These are phyloP conservation scores for Stevia rebaudiana DNA, from an alignment of 140 eudicot genomes.

Conservation along the genomic window DNA sequence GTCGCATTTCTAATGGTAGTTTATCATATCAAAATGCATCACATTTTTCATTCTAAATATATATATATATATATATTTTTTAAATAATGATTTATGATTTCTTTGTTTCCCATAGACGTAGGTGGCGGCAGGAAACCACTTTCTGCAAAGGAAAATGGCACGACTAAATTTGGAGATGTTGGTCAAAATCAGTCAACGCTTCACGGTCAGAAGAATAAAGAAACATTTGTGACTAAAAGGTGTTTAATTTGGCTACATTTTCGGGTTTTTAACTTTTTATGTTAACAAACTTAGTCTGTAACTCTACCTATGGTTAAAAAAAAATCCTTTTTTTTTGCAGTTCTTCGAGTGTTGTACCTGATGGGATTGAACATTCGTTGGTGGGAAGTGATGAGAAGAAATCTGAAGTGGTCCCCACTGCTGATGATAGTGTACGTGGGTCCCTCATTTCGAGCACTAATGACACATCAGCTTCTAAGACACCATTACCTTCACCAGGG, in stretches of 20 bases:
- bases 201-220: slow-evolving; percentile 39
- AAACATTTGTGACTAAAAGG: slow-evolving; percentile 30
- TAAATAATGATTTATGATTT: not conserved
- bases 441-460: slow-evolving; percentile 22
- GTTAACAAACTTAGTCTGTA: not conserved
- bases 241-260: too few species aligned
- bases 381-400: slow-evolving; percentile 30
- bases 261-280: too few species aligned
- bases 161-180: slow-evolving; percentile 33
- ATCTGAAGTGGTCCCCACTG: slow-evolving; percentile 20
- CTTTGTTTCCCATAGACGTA: slow-evolving; percentile 30
- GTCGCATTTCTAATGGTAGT: slow-evolving; percentile 48
- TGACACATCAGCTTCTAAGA: slow-evolving; percentile 25
- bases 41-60: not conserved
- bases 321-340: slow-evolving; percentile 29
- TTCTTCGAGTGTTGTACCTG: slow-evolving; percentile 1
- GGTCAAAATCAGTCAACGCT: slow-evolving; percentile 30
- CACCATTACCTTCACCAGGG: slow-evolving; percentile 43
- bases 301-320: slow-evolving; percentile 7
- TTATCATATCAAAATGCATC: not conserved
- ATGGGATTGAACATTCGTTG: not conserved
- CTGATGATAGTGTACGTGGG: slow-evolving; percentile 28
- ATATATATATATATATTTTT: not conserved
- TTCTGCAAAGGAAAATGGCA: slow-evolving; percentile 55
- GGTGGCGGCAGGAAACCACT: slow-evolving; percentile 45